Base-by-base conservation (phyloP, 2,329 filamentous ascomycete species). In the Epichloe sibirici region DNA sequence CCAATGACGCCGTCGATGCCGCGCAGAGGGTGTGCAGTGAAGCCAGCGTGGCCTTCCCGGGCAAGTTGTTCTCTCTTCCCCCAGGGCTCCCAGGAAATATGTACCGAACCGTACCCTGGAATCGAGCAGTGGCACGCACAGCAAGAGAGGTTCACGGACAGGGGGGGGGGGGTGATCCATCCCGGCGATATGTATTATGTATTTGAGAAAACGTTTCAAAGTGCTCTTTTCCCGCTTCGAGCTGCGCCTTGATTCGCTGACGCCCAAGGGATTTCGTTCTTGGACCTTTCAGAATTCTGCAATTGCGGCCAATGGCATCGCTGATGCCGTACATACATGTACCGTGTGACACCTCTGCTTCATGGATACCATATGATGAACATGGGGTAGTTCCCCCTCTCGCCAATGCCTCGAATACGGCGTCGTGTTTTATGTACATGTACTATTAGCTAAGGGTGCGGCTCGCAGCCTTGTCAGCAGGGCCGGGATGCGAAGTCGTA, bases 201-300 rank as follows among this genome's bases (percentile, higher is more conserved):
- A 90, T 64, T 90, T 90, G 44, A 90, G 68, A 51, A 51, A 90
- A 81, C 0, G 86, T 79, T 59, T 90, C 86, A 50, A 76, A 85
- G 57, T 84, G 79, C 59, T 89, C 85, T 58, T 78, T 76, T 15
- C 83, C 82, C 1, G 73, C 76, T 6, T 71, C 64, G 15, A 85
- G 68, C 31, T 80, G 81, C 42, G 83, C 77, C 35, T 76, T 73
- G 12, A 90, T 70, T 51, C 86, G 74, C 53, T 73, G 0, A 85
- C 72, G 48, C 81, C 85, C 55, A 77, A 74, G 0, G 71, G 72
- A 57, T 83, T 83, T 84, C 8, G 86, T 89, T 59, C 77, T 79
- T 0, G 85, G 85, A 0, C 86, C 86, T 63, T 90, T 86, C 2
- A 90, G 74, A 59, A 90, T 89, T 6, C 86, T 79, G 59, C 86